phyloP scores from a whole-genome alignment of 495 filamentous ascomycete species.

The Neohortaea acidophila region DNA sequence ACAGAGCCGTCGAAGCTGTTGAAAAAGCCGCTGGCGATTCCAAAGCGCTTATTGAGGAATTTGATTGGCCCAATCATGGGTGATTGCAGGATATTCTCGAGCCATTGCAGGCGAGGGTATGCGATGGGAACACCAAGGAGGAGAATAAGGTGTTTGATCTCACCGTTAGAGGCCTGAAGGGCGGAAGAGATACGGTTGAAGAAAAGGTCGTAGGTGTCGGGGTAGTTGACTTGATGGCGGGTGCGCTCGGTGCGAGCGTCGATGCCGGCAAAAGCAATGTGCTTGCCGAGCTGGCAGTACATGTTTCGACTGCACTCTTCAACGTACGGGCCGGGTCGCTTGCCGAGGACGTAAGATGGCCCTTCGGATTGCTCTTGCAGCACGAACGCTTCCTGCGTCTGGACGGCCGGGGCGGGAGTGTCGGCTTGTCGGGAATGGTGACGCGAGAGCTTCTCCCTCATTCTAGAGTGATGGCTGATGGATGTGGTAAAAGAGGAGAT shows the following conservation, averaged over 20 bases:
- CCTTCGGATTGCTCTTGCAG: conserved; percentile 43
- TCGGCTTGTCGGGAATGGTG: background rate
- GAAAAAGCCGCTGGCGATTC: conserved; percentile 69
- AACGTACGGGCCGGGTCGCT: conserved; percentile 62
- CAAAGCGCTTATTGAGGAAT: conserved; percentile 81
- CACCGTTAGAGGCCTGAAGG: conserved; percentile 38
- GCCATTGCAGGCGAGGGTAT: conserved; percentile 85
- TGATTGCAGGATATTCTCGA: conserved; percentile 72
- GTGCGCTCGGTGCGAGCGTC: conserved; percentile 88
- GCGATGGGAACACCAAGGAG: conserved; percentile 87
- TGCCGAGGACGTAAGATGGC: conserved; percentile 64
- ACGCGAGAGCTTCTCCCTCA: conserved; percentile 27
- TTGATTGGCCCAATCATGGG: conserved; percentile 74
- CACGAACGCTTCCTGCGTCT: conserved; percentile 54
- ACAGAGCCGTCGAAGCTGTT: conserved; percentile 85
- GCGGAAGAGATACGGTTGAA: conserved; percentile 55
- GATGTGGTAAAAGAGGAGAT: conserved; percentile 68
- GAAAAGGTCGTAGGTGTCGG: conserved; percentile 73
- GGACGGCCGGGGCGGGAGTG: conserved; percentile 26
- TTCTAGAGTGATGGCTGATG: conserved; percentile 32
- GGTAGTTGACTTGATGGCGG: conserved; percentile 78
- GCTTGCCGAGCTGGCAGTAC: conserved; percentile 68
- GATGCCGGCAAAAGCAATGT: conserved; percentile 72
- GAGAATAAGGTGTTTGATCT: conserved; percentile 69
- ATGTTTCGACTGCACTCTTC: conserved; percentile 65